Conservation (phyloP, 1,284 basidiomycete genomes). For the Tylopilus sp. region DNA sequence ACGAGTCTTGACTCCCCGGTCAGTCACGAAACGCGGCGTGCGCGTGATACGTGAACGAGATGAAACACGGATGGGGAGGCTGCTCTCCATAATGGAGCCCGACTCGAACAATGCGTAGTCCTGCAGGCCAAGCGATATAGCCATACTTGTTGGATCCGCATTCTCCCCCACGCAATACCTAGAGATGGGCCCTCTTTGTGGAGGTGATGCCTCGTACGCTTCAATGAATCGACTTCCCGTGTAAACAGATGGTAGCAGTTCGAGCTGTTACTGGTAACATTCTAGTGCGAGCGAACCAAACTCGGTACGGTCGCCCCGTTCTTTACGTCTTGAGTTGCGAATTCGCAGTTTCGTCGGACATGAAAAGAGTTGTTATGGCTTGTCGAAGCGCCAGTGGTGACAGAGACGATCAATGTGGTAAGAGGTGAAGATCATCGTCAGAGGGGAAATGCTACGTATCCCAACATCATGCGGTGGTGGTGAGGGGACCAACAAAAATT, state of each 20-base stretch:
- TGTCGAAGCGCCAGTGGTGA: constrained; percentile 3
- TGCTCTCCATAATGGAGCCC: constrained; percentile 7
- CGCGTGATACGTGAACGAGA: constrained; percentile 17
- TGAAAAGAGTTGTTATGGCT: constrained; percentile 16
- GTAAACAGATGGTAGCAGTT: neutral
- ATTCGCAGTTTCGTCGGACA: constrained; percentile 19
- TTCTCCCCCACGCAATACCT: neutral
- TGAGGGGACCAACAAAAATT: too few relatives aligned
- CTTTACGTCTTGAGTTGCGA: constrained; percentile 10
- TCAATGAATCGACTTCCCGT: neutral
- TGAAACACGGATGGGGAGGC: constrained; percentile 14
- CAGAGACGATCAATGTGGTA: constrained; percentile 22
- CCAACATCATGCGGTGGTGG: neutral
- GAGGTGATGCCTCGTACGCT: neutral
- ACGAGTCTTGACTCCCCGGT: constrained; percentile 10
- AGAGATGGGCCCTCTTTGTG: neutral
- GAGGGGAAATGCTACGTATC: too few relatives aligned
- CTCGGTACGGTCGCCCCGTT: neutral
- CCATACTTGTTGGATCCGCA: constrained; percentile 19
- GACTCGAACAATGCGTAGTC: constrained; percentile 18
- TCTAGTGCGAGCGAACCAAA: neutral
- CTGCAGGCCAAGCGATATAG: constrained; percentile 16
- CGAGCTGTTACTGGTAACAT: neutral
- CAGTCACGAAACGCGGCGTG: constrained; percentile 20
- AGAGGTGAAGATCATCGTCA: constrained; percentile 18